Base-by-base conservation (phyloP, 1,284 basidiomycete species). In the Ustilago nuda region DNA sequence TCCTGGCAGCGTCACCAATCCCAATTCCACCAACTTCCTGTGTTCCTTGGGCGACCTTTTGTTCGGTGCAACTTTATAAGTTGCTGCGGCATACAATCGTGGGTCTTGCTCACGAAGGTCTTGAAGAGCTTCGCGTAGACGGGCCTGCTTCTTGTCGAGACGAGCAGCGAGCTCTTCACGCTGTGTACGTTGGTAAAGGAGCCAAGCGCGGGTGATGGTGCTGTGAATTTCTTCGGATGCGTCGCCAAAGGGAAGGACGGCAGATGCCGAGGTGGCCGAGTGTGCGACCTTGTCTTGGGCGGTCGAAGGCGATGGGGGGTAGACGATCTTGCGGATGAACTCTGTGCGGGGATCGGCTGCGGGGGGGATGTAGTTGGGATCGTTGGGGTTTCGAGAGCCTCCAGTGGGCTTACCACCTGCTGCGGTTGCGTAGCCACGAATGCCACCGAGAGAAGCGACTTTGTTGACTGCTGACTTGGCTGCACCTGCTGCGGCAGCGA, bases 181-280 rank as follows among this genome's bases (percentile, higher is more conserved):
- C 64, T 91, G 80, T 80, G 92, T 91, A 39, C 94, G 90, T 80
- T 91, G 89, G 87, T 92, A 91, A 23, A 98, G 89, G 61, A 92
- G 88, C 92, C 93, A 98, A 4, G 95, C 95, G 43, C 95, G 91
- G 76, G 93, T 92, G 73, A 98, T 94, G 8, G 95, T 98, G 79
- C 94, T 91, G 88, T 98, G 94, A 0, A 94, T 94, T 87, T 98
- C 94, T 27, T 73, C 72, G 23, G 78, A 76, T 0, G 62, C 77
- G 11, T 60, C 61, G 30, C 73, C 77, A 27, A 69, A 72, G 9
- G 73, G 73, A 4, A 80, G 60, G 5, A 79, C 76, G 4, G 66
- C 66, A 6, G 66, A 56, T 7, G 71, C 71, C 3, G 72, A 64
- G 6, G 76, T 76, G 45, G 65, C 62, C 9, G 64, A 53, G 23